phyloP scores from a whole-genome alignment of 495 filamentous ascomycete genomes.

The Penicillium daleae region DNA sequence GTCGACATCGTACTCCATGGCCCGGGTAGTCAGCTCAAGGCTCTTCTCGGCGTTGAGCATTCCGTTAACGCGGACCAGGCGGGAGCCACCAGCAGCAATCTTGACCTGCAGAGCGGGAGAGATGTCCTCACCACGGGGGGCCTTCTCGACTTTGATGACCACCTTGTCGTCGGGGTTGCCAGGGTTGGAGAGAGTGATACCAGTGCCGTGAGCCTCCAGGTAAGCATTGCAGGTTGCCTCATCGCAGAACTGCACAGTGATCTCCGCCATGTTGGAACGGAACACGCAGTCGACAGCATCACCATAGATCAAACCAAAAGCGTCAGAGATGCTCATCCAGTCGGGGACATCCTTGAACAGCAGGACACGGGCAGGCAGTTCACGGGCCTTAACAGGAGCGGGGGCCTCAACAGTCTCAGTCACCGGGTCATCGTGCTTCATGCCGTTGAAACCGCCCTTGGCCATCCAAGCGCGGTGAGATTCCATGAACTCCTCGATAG shows the following conservation, averaged over 20 bases:
- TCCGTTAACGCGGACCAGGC: constrained; percentile 14
- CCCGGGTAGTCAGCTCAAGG: background rate
- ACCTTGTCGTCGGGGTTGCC: background rate
- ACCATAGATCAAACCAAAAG: constrained; percentile 49
- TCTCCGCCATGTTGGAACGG: constrained; percentile 4
- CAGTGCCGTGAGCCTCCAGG: background rate
- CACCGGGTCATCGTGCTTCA: background rate
- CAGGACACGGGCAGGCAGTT: constrained; percentile 25
- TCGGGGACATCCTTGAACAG: constrained; percentile 44
- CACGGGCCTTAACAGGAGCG: background rate
- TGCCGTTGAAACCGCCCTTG: background rate
- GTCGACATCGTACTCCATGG: constrained; percentile 5
- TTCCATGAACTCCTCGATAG: background rate
- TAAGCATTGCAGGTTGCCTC: constrained; percentile 15
- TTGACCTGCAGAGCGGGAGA: constrained; percentile 5
- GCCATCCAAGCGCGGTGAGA: background rate
- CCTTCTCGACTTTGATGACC: background rate
- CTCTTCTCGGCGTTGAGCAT: background rate
- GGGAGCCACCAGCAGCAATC: background rate
- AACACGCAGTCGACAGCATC: constrained; percentile 45
- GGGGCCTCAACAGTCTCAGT: background rate
- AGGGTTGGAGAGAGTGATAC: constrained; percentile 9
- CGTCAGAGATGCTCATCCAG: constrained; percentile 31
- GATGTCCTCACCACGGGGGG: background rate
- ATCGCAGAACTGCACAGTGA: constrained; percentile 15